Conservation (phyloP, 768 basidiomycete species). For the Phanerodontia chrysosporium region DNA sequence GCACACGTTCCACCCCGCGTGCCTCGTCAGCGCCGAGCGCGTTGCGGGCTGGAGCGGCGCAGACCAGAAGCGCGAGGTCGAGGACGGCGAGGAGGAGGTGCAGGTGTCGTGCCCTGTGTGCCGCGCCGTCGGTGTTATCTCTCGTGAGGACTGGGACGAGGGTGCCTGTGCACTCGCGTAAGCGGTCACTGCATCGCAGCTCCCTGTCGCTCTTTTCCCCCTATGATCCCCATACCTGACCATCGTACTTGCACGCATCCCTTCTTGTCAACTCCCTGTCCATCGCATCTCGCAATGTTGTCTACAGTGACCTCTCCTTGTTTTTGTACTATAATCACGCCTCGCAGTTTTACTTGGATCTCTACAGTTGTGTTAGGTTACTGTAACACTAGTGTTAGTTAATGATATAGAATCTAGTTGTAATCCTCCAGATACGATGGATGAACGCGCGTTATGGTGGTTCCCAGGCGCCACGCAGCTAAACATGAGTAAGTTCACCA, state of each 20-base stretch:
- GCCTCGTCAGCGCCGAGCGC: constrained; percentile 65
- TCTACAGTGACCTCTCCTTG: not conserved
- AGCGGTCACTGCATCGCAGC: not conserved
- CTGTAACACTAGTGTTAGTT: constrained; percentile 1
- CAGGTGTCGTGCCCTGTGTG: constrained; percentile 78
- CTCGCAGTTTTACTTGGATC: not conserved
- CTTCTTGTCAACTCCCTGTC: not conserved
- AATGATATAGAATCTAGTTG: not conserved
- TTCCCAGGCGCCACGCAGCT: too few species aligned
- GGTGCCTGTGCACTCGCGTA: constrained; percentile 32
- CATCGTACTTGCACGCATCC: not conserved
- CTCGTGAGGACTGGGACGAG: constrained; percentile 57
- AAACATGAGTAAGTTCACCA: too few species aligned
- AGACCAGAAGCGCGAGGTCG: constrained; percentile 34
- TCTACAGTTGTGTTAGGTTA: not conserved
- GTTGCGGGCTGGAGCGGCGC: constrained; percentile 56
- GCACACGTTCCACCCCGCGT: constrained; percentile 70
- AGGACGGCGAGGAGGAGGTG: constrained; percentile 33
- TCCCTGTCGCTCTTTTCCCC: not conserved
- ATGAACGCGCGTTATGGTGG: too few species aligned
- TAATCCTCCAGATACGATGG: not conserved
- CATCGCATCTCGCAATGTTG: not conserved
- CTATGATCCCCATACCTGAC: not conserved
- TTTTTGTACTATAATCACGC: not conserved
- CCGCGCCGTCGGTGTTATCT: constrained; percentile 55